Conservation (phyloP, 2,329 filamentous ascomycete genomes). For the Fusarium hostae region DNA sequence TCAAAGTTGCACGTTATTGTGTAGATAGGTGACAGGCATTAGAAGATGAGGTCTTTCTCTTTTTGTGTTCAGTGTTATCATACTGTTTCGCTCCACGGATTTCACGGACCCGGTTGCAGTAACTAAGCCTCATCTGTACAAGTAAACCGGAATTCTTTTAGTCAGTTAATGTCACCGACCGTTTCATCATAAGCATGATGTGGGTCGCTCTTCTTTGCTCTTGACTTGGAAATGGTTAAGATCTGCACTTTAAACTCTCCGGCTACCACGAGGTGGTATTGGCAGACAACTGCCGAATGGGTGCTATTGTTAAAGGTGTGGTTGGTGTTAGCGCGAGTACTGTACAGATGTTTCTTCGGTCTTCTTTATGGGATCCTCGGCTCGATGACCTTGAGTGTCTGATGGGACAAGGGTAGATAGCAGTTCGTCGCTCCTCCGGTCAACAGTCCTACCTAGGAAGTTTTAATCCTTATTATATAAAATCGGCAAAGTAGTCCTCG, state of each 20-base stretch:
- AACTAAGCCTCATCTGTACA: accelerated
- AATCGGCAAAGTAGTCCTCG: too few species aligned
- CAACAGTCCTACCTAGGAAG: too few species aligned
- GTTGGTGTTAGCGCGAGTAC: too few species aligned
- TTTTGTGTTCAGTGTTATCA: accelerated
- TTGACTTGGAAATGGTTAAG: background rate
- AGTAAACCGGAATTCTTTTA: background rate
- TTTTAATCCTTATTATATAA: too few species aligned
- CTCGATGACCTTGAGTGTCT: too few species aligned
- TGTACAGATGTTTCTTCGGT: too few species aligned
- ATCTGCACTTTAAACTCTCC: background rate
- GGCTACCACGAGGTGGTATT: background rate
- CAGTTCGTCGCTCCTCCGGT: too few species aligned
- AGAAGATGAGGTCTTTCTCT: background rate
- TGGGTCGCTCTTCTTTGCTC: background rate
- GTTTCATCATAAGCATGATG: background rate
- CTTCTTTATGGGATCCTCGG: too few species aligned
- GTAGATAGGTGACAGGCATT: accelerated
- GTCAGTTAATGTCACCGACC: too few species aligned
- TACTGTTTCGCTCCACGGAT: background rate
- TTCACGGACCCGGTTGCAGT: accelerated
- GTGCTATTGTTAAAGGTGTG: too few species aligned
- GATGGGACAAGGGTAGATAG: too few species aligned
- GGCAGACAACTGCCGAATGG: background rate
- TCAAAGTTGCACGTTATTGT: background rate